Base-by-base conservation (phyloP, 2,329 filamentous ascomycete species). In the Colletotrichum chlorophyti region DNA sequence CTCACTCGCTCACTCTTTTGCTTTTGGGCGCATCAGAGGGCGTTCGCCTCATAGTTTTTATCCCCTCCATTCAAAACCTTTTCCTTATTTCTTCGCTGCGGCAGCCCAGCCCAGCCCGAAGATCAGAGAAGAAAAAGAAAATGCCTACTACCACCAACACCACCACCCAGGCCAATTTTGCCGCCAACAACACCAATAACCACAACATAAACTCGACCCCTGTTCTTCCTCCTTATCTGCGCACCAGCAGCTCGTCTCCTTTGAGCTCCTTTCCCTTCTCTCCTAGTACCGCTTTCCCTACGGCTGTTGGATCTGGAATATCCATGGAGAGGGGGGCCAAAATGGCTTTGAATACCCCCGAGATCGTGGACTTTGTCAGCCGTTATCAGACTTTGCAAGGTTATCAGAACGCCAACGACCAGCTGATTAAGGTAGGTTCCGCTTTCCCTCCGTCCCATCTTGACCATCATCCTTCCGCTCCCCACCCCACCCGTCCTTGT, bases 391-490 rank as follows among this genome's bases (percentile, higher is more conserved):
- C 69, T 32, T 69, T 83, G 41, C 76, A 79, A 58, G 47, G 64
- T 5, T 74, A 79, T 32, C 72, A 74, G 45, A 73, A 79, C 32
- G 70, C 66, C 12, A 76, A 69, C 38, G 75, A 82, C 53, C 68
- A 74, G 37, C 66, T 84, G 61, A 77, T 84, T 53, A 78, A 79
- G 74, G 82, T 81, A 66, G 37, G 72, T 65, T 45, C 46, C 19
- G 42, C 49, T 32, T 11, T 15, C 47, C 40, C 23, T 42, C 29
- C 9, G 17, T 26, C 17, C 23, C 23, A n/a, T n/a, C n/a, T n/a
- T n/a, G n/a, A n/a, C n/a, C n/a, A n/a, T n/a, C n/a, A n/a, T n/a
- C n/a, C 15, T 45, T 26, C 21, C 37, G 14, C 42, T 42, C 31
- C 53, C 48, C 42, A 45, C 17, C 54, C 29, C 43, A 51, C 29